phyloP scores from a whole-genome alignment of 2,329 filamentous ascomycete genomes.

The Paradendryphiella salina region DNA sequence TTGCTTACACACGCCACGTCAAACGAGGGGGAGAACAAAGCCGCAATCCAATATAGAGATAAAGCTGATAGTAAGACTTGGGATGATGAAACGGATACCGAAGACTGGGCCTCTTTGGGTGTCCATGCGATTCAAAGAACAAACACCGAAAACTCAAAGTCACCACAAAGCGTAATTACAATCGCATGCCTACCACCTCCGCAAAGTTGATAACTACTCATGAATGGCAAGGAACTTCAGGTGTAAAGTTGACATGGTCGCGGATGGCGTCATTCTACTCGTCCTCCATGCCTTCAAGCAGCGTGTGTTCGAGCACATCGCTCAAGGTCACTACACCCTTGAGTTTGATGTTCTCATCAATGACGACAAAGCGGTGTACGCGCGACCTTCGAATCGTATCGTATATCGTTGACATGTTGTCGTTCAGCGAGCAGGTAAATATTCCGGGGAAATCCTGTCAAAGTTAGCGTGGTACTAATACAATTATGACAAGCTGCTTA shows the following conservation, averaged over 20 bases:
- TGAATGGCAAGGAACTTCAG: slow-evolving; percentile 1
- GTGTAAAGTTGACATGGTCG: slow-evolving; percentile 6
- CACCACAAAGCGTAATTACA: background rate
- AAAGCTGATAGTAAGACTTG: too few species aligned
- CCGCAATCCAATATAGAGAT: too few species aligned
- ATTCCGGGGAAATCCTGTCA: slow-evolving; percentile 90
- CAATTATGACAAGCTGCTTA: slow-evolving; percentile 43
- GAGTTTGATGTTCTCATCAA: slow-evolving; percentile 85
- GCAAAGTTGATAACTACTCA: background rate
- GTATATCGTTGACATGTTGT: slow-evolving; percentile 92
- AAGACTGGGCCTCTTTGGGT: too few species aligned
- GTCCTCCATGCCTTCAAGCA: slow-evolving; percentile 73
- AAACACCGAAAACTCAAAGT: background rate
- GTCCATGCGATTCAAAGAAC: too few species aligned
- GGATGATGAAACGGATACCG: too few species aligned
- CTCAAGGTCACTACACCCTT: slow-evolving; percentile 91
- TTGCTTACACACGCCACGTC: too few species aligned
- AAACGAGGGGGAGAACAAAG: too few species aligned
- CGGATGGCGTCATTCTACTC: slow-evolving; percentile 22
- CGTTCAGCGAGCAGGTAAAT: slow-evolving; percentile 90
- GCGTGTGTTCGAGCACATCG: slow-evolving; percentile 93
- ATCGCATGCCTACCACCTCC: too few species aligned
- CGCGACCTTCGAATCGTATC: slow-evolving; percentile 94
- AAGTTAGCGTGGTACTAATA: slow-evolving; percentile 19
- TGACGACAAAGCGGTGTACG: slow-evolving; percentile 88